phyloP scores from a whole-genome alignment of 257 asterid genomes.

The Solanum ossicruentum region DNA sequence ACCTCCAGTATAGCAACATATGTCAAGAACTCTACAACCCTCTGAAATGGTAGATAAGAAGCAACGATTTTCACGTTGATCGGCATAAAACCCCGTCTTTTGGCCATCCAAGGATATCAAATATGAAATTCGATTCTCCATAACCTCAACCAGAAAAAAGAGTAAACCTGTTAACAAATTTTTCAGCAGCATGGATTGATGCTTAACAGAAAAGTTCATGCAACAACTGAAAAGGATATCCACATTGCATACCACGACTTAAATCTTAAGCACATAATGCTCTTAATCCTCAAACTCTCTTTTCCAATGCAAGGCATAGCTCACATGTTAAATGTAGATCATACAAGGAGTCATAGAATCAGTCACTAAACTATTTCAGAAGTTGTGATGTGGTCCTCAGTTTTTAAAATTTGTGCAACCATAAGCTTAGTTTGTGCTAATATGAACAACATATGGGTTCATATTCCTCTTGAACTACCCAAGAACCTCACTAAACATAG shows the following conservation, averaged over 20 bases:
- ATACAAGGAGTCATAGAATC: not conserved
- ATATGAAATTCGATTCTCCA: conserved; percentile 76
- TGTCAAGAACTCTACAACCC: conserved; percentile 65
- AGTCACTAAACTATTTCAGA: not conserved
- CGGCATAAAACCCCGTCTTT: conserved; percentile 94
- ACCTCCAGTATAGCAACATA: conserved; percentile 95
- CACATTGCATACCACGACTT: not conserved
- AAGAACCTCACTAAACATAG: not conserved
- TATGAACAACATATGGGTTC: not conserved
- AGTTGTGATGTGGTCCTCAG: not conserved
- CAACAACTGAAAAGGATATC: not conserved
- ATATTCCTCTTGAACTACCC: not conserved
- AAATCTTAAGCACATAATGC: not conserved
- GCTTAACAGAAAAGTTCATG: not conserved
- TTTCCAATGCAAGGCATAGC: not conserved
- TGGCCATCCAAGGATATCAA: conserved; percentile 83
- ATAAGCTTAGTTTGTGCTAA: not conserved
- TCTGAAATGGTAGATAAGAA: conserved; percentile 68
- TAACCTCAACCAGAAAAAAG: conserved; percentile 37
- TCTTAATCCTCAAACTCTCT: not conserved
- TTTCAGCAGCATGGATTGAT: not conserved
- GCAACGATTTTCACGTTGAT: conserved; percentile 87
- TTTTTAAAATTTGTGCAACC: not conserved
- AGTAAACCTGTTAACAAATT: not conserved
- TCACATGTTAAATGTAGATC: not conserved